Base-by-base conservation (phyloP, 2,329 filamentous ascomycete genomes). In the Fusarium sp. region DNA sequence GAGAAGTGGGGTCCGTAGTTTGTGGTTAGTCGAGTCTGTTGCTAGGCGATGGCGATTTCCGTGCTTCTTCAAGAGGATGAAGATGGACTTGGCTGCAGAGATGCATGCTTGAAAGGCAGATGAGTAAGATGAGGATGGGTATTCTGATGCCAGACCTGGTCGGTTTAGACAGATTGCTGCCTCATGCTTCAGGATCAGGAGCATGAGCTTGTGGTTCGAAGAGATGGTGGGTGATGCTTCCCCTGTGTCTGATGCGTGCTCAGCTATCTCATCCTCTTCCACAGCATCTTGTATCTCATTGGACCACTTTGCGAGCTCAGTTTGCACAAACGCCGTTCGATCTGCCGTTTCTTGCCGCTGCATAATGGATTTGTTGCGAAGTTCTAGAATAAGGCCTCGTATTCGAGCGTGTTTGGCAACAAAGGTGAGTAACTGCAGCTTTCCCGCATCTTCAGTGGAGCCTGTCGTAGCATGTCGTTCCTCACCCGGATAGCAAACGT, bases 401-500 rank as follows among this genome's bases (percentile, higher is more conserved):
- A 89, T 83, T 8, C 83, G 80, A 1, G 86, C 84, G 63, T 88
- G 87, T 22, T 85, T 87, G 0, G 85, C 82, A 3, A 88, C 78
- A 36, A 82, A 81, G 0, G 78, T 80, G 0, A 86, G 75, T 0
- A 86, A 72, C 5, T 79, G 79, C 6, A 87, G 73, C 5, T 82
- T 78, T 42, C 73, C 65, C 0, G 71, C 49, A 5, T 78, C 75
- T 14, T 75, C 72, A 0, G 70, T 62, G 53, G 67, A 56, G 0
- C 46, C 29, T 0, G 65, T 49, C 5, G 66, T 63, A 27, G 71
- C 66, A 67, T 89, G 88, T 2, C 77, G 77, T 72, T 90, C 88
- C 4, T 84, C 78, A 1, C 83, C 84, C 0, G 85, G 86, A 64
- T 87, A 87, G 69, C 89, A 90, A 1, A 90, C 88, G 71, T 90